Evolutionary conservation across 129 eudicot species (phyloP).

Genomic region (Gnaphalium uliginosum): DNA sequence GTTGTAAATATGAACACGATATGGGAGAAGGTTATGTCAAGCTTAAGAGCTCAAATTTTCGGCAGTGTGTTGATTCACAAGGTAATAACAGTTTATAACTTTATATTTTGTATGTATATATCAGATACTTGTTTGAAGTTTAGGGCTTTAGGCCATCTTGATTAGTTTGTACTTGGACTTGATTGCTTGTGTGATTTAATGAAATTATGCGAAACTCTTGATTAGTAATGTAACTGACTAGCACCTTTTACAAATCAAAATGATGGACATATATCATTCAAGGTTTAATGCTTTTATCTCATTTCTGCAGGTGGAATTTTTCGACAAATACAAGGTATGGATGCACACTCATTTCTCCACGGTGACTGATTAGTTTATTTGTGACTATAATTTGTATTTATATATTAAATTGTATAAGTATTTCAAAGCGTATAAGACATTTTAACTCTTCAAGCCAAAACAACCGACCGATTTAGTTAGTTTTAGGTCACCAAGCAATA

Average conservation of each 20-base stretch:
- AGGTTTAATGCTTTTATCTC: constrained; percentile 25
- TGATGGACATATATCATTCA: not conserved
- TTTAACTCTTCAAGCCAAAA: not conserved
- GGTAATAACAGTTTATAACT: constrained; percentile 41
- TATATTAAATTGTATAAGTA: not conserved
- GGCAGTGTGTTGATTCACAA: constrained; percentile 79
- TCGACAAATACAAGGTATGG: constrained; percentile 91
- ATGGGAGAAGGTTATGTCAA: constrained; percentile 99
- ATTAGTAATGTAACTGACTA: constrained; percentile 1
- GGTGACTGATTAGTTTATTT: constrained; percentile 12
- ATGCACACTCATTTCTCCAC: constrained; percentile 4
- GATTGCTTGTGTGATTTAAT: not conserved
- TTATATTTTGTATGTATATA: not conserved
- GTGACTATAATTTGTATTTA: constrained; percentile 4
- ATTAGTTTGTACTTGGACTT: not conserved
- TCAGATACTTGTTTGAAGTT: not conserved
- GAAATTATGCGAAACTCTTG: not conserved
- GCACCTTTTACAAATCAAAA: not conserved
- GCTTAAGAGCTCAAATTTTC: constrained; percentile 91
- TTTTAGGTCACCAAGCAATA: not conserved
- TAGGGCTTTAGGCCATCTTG: not conserved
- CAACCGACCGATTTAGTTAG: not conserved
- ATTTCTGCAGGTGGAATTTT: constrained; percentile 82
- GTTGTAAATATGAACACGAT: constrained; percentile 81
- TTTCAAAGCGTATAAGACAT: not conserved